A percentile compares a stretch with the other conserved stretches of the same genome.
phyloP scores from a whole-genome alignment of 2,329 filamentous ascomycete genomes.

The Fusarium xylarioides region DNA sequence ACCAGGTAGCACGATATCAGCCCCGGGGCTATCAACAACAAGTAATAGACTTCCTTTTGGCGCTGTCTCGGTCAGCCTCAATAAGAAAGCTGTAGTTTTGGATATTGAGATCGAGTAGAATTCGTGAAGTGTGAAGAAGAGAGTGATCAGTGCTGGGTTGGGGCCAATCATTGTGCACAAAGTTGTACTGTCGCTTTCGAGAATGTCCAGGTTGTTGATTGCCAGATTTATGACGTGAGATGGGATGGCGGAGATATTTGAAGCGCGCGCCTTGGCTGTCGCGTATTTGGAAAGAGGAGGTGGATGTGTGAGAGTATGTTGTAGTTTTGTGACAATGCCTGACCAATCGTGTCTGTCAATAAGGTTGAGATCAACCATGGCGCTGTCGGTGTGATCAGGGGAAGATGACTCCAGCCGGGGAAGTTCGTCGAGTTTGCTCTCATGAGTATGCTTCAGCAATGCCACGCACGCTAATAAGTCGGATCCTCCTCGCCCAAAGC shows the following conservation, averaged over 20 bases:
- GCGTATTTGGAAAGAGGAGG: slow-evolving; percentile 16
- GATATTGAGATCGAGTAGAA: slow-evolving; percentile 5
- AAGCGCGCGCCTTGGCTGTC: not conserved
- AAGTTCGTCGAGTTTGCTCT: not conserved
- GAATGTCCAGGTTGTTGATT: not conserved
- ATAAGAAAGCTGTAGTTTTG: not conserved
- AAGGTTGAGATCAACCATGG: not conserved
- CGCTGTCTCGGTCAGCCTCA: not conserved
- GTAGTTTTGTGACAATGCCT: not conserved
- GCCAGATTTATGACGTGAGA: not conserved
- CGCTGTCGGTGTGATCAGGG: not conserved
- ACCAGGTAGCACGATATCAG: not conserved
- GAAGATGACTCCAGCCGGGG: not conserved
- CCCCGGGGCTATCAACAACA: not conserved
- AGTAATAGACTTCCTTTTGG: not conserved
- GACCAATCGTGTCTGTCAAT: slow-evolving; percentile 4
- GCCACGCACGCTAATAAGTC: not conserved
- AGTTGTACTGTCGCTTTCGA: not conserved
- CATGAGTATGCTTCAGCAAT: not conserved
- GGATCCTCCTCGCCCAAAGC: slow-evolving; percentile 2
- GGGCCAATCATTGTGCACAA: not conserved
- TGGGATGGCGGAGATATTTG: slow-evolving; percentile 1
- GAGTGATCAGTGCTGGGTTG: not conserved
- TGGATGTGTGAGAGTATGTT: not conserved
- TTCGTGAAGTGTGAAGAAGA: slow-evolving; percentile 9